Percentiles rank a stretch among this genome's conserved stretches.
Conservation (phyloP, 2,329 filamentous ascomycete genomes). For the Colletotrichum zoysiae region DNA sequence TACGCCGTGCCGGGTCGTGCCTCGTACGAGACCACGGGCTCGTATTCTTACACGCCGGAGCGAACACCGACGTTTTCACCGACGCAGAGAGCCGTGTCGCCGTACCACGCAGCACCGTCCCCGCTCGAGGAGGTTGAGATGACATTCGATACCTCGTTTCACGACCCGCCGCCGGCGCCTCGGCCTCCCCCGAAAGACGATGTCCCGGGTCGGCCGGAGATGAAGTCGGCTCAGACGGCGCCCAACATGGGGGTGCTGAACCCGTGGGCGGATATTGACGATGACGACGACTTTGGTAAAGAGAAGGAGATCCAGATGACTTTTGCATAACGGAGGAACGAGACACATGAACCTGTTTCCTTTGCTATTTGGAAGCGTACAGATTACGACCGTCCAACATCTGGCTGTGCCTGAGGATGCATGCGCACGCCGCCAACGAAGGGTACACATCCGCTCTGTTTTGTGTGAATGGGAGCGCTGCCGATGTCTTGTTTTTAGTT, state of each 20-base stretch:
- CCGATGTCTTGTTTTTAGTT: not conserved
- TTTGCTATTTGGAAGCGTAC: not conserved
- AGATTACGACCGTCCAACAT: not conserved
- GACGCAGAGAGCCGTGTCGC: conserved; percentile 40
- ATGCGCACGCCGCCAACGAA: not conserved
- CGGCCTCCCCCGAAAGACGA: conserved; percentile 49
- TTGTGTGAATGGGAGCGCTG: conserved; percentile 15
- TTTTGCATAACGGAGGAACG: conserved; percentile 70
- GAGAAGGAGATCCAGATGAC: conserved; percentile 85
- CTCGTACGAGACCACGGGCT: conserved; percentile 44
- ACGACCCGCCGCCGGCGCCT: conserved; percentile 52
- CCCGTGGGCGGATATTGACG: conserved; percentile 78
- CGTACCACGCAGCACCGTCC: conserved; percentile 48
- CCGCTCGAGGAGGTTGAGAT: conserved; percentile 69
- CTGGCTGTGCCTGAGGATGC: not conserved
- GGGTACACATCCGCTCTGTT: not conserved
- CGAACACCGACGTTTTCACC: conserved; percentile 41
- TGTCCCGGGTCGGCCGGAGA: conserved; percentile 54
- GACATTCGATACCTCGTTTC: conserved; percentile 77
- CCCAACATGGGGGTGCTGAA: conserved; percentile 66
- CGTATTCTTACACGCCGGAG: conserved; percentile 43
- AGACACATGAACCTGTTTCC: not conserved
- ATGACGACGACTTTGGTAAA: conserved; percentile 77
- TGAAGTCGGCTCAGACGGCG: conserved; percentile 61
- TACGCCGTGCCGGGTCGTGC: conserved; percentile 51